These are phyloP conservation scores for Hordeum vulgare DNA, from an alignment of 176 grass and related monocot genomes.

Conservation along the genomic window MorexV3_pseudomolecules_assembly NC_058523.1:173707423-173707922, in stretches of 20 bases:
- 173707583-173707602: neutral
- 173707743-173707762: neutral
- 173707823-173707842: neutral
- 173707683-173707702: too few relatives aligned
- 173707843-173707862: neutral
- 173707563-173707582: neutral
- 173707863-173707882: neutral
- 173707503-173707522: too few relatives aligned
- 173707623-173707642: neutral
- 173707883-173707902: neutral
- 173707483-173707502: neutral
- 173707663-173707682: too few relatives aligned
- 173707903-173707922: neutral
- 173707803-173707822: neutral
- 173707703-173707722: too few relatives aligned
- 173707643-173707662: too few relatives aligned
- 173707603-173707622: neutral
- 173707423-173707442: too few relatives aligned
- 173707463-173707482: neutral
- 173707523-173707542: too few relatives aligned
- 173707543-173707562: neutral
- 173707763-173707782: too few relatives aligned
- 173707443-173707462: too few relatives aligned
- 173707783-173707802: too few relatives aligned
- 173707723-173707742: neutral